Percentiles rank a stretch among this genome's conserved stretches.
phyloP scores from a whole-genome alignment of 805 yeast genomes.

The Wickerhamiella sorbophila region DNA sequence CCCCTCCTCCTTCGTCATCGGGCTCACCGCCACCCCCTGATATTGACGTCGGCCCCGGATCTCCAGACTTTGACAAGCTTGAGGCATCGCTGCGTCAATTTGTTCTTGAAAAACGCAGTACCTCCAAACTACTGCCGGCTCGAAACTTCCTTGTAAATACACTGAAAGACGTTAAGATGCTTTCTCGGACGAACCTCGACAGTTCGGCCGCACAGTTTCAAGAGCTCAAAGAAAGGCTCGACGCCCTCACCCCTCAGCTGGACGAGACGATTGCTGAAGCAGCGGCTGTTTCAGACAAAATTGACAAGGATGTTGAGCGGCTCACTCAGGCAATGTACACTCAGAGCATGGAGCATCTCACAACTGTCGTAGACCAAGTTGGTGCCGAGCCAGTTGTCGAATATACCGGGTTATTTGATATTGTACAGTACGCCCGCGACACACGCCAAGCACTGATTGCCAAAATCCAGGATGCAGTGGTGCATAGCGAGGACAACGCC shows the following conservation, averaged over 20 bases:
- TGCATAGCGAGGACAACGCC: conserved; percentile 53
- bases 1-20: conserved; percentile 21
- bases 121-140: conserved; percentile 85
- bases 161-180: conserved; percentile 44
- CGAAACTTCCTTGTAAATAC: conserved; percentile 69
- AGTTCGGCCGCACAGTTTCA: conserved; percentile 38
- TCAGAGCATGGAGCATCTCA: conserved; percentile 40
- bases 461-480: conserved; percentile 50
- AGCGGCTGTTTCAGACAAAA: conserved; percentile 38
- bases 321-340: conserved; percentile 46
- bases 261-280: conserved; percentile 40
- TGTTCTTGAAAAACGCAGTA: conserved; percentile 73
- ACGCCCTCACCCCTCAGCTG: conserved; percentile 48
- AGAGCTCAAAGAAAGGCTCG: conserved; percentile 35
- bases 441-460: conserved; percentile 58
- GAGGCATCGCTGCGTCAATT: conserved; percentile 78
- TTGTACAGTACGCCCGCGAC: conserved; percentile 52
- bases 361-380: conserved; percentile 35
- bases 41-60: conserved; percentile 17
- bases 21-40: conserved; percentile 19
- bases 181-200: conserved; percentile 51
- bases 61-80: conserved; percentile 49
- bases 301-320: conserved; percentile 50
- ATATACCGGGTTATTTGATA: conserved; percentile 47
- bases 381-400: conserved; percentile 39